Conservation (phyloP, 2,329 filamentous ascomycete genomes). For the Passalora sequoiae region DNA sequence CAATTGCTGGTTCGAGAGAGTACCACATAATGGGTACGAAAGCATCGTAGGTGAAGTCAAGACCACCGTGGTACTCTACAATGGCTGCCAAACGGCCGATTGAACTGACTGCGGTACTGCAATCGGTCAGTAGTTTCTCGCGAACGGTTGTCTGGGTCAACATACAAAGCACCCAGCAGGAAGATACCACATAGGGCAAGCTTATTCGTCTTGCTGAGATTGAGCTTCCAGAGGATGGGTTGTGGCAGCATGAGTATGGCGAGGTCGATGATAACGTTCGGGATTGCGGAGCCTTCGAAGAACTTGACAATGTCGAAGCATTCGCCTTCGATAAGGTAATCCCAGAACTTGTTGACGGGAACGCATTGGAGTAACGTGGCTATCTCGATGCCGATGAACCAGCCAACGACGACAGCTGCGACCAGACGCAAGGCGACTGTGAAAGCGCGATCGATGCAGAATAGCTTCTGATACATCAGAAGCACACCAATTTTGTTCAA, state of each 20-base stretch:
- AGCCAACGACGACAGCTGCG: constrained; percentile 10
- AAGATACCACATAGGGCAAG: constrained; percentile 11
- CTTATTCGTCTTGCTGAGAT: constrained; percentile 10
- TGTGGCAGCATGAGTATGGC: constrained; percentile 14
- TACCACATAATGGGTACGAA: constrained; percentile 14
- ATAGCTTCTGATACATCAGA: constrained; percentile 17
- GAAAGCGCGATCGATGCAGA: constrained; percentile 12
- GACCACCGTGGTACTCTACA: constrained; percentile 1
- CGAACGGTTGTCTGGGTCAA: too few species aligned
- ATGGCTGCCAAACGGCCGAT: constrained; percentile 12
- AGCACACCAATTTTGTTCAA: constrained; percentile 18
- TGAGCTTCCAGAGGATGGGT: constrained; percentile 13
- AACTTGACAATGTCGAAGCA: constrained; percentile 14
- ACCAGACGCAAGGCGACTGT: constrained; percentile 5
- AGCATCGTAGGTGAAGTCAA: constrained; percentile 13
- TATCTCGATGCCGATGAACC: constrained; percentile 14
- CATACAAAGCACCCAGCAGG: constrained; percentile 15
- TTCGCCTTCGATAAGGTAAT: constrained; percentile 1
- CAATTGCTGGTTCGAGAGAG: constrained; percentile 14
- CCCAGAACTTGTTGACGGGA: constrained; percentile 16
- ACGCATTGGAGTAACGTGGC: constrained; percentile 12
- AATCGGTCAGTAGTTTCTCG: background rate
- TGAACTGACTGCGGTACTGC: constrained; percentile 12
- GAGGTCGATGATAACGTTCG: constrained; percentile 15
- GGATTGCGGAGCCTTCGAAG: constrained; percentile 14